Evolutionary conservation across 805 yeast genomes (phyloP).

Genomic region (Debaryomyces tyrocola): DNA sequence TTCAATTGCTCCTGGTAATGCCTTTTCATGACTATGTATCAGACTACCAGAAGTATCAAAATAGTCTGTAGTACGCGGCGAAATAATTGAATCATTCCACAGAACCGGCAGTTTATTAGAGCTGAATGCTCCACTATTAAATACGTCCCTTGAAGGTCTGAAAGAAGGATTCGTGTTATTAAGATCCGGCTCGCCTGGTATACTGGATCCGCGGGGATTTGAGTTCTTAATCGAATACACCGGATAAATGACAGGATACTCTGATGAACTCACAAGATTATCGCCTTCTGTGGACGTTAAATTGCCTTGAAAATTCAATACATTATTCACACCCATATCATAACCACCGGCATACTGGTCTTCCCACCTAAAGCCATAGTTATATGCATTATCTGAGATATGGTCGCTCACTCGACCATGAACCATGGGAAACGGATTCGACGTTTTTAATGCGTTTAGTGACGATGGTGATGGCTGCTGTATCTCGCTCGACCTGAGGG

Average conservation of each 20-base stretch:
- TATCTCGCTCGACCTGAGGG: neutral
- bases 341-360: neutral
- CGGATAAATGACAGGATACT: slow-evolving; percentile 36
- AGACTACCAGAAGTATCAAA: too few species aligned
- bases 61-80: too few species aligned
- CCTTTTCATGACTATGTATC: too few species aligned
- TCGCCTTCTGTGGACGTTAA: slow-evolving; percentile 31
- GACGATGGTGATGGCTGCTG: neutral
- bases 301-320: slow-evolving; percentile 11
- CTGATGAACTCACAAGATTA: slow-evolving; percentile 24
- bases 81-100: neutral
- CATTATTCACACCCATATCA: slow-evolving; percentile 14
- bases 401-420: neutral
- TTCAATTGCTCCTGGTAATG: slow-evolving; percentile 8
- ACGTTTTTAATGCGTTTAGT: neutral
- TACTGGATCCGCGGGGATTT: neutral
- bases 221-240: slow-evolving; percentile 24
- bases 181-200: neutral
- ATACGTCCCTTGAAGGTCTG: neutral
- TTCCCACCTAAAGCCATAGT: neutral
- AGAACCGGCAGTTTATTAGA: neutral
- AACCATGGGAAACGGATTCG: neutral
- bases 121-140: slow-evolving; percentile 1
- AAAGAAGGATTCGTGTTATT: slow-evolving; percentile 2
- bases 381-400: neutral